Conservation (phyloP, 805 yeast species). For the Saturnispora halmiae region DNA sequence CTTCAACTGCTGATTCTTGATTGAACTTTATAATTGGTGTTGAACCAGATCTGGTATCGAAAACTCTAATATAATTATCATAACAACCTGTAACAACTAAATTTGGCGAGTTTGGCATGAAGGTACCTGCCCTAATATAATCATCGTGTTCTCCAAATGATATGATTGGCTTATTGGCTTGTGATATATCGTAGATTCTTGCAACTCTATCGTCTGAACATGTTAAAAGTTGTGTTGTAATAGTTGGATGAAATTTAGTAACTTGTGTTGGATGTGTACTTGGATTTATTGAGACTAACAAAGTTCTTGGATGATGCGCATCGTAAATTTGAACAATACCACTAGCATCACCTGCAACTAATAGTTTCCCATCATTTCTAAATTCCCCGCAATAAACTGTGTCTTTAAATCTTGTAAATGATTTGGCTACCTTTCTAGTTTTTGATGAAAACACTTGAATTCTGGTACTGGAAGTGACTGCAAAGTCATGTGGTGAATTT, state of each 20-base stretch:
- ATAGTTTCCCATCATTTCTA: slow-evolving; percentile 80
- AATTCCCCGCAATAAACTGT: slow-evolving; percentile 88
- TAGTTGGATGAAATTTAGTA: slow-evolving; percentile 78
- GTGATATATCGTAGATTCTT: slow-evolving; percentile 81
- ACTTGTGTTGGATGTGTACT: slow-evolving; percentile 87
- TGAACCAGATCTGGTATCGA: slow-evolving; percentile 58
- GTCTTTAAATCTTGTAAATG: slow-evolving; percentile 82
- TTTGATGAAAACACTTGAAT: slow-evolving; percentile 90
- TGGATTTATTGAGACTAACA: slow-evolving; percentile 73
- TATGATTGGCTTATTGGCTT: slow-evolving; percentile 59
- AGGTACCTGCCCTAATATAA: slow-evolving; percentile 75
- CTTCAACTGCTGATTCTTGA: slow-evolving; percentile 80
- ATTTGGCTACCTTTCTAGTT: slow-evolving; percentile 83
- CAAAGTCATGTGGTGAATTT: slow-evolving; percentile 78
- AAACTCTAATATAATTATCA: slow-evolving; percentile 77
- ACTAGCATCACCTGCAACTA: slow-evolving; percentile 92
- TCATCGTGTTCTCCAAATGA: slow-evolving; percentile 73
- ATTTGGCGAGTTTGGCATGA: slow-evolving; percentile 60
- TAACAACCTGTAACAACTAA: slow-evolving; percentile 89
- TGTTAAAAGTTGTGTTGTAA: slow-evolving; percentile 66
- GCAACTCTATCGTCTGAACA: slow-evolving; percentile 89
- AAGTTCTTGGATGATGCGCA: slow-evolving; percentile 60
- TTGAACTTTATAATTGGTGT: slow-evolving; percentile 56
- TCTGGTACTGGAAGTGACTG: slow-evolving; percentile 84
- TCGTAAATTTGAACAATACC: slow-evolving; percentile 90